Base-by-base conservation (phyloP, 768 basidiomycete species). In the Mycena filopes region DNA sequence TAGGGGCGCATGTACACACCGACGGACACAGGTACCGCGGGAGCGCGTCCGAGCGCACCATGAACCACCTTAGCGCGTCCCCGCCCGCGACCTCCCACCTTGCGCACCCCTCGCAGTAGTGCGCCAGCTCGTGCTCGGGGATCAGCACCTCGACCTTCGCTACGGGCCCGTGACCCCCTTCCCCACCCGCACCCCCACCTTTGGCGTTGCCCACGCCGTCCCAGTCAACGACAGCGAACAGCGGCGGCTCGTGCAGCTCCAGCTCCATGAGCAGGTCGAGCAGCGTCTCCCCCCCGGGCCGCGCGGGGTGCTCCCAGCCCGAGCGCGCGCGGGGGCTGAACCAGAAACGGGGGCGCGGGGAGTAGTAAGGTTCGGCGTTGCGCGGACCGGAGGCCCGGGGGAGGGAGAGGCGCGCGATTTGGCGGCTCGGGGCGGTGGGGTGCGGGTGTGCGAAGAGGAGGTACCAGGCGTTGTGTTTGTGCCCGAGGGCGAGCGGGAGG, bases 71-170 rank as follows among this genome's bases (percentile, higher is more conserved):
- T 18, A 67, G 50, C 4, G 62, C 43, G n/a, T 58, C 21, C 48
- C 67, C 61, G 12, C 47, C 54, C 21, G 57, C 65, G 6, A 33
- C 26, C 48, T 71, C 70, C 70, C 70, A 71, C 26, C 28, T 4
- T 21, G 42, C 62, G 29, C 70, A 71, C 4, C 60, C 50, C 42
- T 68, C 67, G 33, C 70, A 71, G 9, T 42, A 65, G 31, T 67
- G 67, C n/a, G 65, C 62, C 18, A 69, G 54, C 38, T 46, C 23
- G 38, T 58, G 40, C 20, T 69, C 65, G 6, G 61, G 65, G 20
- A 71, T 31, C 26, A 71, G 63, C 6, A 71, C 68, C 50, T 67
- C 68, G 21, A 71, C 68, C 25, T n/a, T n/a, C n/a, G n/a, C n/a
- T n/a, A n/a, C n/a, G n/a, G n/a, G n/a, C n/a, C n/a, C n/a, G n/a